These are phyloP conservation scores for Pleurozium schreberi DNA, from an alignment of 225 moss, liverwort and hornwort species.

Conservation along the genomic window DNA sequence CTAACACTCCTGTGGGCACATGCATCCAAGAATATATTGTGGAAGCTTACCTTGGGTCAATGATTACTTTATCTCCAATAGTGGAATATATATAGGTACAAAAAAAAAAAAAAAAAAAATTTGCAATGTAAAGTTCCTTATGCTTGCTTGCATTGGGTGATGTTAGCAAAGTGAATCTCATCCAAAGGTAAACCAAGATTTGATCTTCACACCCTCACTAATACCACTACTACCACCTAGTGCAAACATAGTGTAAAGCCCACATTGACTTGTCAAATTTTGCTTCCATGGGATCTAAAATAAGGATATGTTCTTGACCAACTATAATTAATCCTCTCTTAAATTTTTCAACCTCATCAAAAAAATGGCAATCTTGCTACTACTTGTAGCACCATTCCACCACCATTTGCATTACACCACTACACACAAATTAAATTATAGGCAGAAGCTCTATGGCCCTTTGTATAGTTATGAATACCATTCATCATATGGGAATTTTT, in stretches of 20 bases:
- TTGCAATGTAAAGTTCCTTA: neutral
- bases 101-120: too few relatives aligned
- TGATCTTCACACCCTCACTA: too few relatives aligned
- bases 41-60: neutral
- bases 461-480: neutral
- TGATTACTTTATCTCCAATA: neutral
- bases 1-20: too few relatives aligned
- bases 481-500: neutral
- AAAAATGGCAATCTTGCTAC: accelerated
- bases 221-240: neutral
- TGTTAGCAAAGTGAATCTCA: neutral
- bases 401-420: neutral
- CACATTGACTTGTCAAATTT: neutral
- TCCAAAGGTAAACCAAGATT: neutral
- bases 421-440: neutral
- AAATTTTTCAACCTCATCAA: neutral
- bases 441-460: neutral
- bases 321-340: neutral
- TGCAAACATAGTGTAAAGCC: accelerated
- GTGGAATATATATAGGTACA: too few relatives aligned
- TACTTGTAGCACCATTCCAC: neutral
- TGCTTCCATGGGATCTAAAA: neutral
- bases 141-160: neutral
- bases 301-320: neutral
- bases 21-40: neutral